phyloP scores from a whole-genome alignment of 1,284 basidiomycete species.

The Boletus calvinii region DNA sequence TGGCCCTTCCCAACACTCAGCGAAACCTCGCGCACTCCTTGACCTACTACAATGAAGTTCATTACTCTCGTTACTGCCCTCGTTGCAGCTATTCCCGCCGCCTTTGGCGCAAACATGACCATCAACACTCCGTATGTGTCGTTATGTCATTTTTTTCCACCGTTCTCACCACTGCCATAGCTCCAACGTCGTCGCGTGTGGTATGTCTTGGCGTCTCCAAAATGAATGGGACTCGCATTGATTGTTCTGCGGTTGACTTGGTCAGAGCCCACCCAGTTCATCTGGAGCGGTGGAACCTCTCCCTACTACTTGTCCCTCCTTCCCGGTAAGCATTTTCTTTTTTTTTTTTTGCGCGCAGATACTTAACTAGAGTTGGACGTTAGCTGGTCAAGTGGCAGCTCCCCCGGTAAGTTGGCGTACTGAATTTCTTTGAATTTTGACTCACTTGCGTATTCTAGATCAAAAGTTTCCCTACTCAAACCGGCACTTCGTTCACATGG shows the following conservation, averaged over 20 bases:
- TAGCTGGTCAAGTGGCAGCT: conserved; percentile 57
- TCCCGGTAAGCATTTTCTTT: conserved; percentile 47
- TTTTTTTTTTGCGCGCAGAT: background rate
- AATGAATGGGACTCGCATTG: background rate
- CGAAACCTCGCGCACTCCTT: conserved; percentile 25
- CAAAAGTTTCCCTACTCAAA: conserved; percentile 51
- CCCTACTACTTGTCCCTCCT: conserved; percentile 70
- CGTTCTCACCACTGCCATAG: conserved; percentile 23
- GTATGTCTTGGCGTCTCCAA: conserved; percentile 39
- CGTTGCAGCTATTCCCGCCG: conserved; percentile 44
- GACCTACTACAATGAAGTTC: conserved; percentile 49
- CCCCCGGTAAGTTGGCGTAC: conserved; percentile 43
- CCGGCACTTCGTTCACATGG: conserved; percentile 58
- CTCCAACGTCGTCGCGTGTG: conserved; percentile 47
- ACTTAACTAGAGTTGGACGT: background rate
- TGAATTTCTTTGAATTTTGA: background rate
- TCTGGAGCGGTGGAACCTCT: conserved; percentile 52
- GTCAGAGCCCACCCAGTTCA: conserved; percentile 57
- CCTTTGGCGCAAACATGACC: conserved; percentile 43
- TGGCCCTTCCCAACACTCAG: background rate
- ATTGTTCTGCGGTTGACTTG: background rate
- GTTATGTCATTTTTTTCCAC: background rate
- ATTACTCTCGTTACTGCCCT: conserved; percentile 45
- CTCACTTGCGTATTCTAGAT: conserved; percentile 37
- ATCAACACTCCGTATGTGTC: conserved; percentile 69